Percentiles rank a stretch among this genome's conserved stretches.
phyloP scores from a whole-genome alignment of 352 stramenopile genomes.

The Globisporangium megalacanthum region DNA sequence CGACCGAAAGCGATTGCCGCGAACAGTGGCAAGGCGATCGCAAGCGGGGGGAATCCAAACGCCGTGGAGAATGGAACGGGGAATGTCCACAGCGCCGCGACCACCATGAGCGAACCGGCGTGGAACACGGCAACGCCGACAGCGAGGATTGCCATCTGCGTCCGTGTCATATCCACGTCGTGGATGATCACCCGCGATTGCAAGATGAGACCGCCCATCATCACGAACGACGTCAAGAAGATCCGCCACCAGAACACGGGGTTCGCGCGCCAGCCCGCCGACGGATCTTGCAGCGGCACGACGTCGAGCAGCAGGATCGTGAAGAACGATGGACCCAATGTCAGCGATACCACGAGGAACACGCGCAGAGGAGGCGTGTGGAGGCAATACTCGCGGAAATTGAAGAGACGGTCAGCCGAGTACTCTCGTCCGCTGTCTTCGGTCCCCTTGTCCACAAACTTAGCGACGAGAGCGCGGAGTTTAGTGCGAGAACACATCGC shows the following conservation, averaged over 20 bases:
- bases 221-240: not conserved
- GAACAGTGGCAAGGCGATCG: not conserved
- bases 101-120: not conserved
- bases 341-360: not conserved
- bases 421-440: too few species aligned
- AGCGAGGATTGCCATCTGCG: not conserved
- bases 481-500: too few species aligned
- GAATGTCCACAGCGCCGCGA: constrained; percentile 1
- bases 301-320: constrained; percentile 1
- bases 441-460: too few species aligned
- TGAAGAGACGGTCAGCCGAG: not conserved
- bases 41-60: not conserved
- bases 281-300: not conserved
- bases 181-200: not conserved
- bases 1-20: too few species aligned
- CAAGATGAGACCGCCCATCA: not conserved
- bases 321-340: not conserved
- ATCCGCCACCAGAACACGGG: not conserved
- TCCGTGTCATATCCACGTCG: not conserved
- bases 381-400: not conserved
- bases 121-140: not conserved
- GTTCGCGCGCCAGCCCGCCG: not conserved
- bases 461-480: too few species aligned
- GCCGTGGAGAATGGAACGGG: not conserved
- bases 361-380: not conserved